These are phyloP conservation scores for Cavenderia fasciculata DNA, from an alignment of 78 protist genomes.

Conservation along the genomic window DNA sequence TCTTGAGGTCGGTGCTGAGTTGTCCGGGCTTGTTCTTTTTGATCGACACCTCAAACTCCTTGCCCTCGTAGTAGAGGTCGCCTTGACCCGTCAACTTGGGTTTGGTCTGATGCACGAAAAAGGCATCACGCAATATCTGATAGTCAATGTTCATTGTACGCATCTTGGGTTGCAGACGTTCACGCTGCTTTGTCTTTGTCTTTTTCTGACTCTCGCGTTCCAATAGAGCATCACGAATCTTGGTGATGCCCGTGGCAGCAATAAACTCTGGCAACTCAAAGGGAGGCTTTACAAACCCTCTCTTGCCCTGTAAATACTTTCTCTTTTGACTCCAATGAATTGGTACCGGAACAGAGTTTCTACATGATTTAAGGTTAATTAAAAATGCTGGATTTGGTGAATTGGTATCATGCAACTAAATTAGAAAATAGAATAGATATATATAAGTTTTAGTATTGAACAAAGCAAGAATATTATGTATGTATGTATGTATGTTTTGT, in stretches of 20 bases:
- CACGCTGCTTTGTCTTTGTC: conserved; percentile 87
- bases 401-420: conserved; percentile 91
- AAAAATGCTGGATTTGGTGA: conserved; percentile 95
- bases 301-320: conserved; percentile 95
- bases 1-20: conserved; percentile 77
- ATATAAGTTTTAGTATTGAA: background rate
- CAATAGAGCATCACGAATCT: conserved; percentile 88
- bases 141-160: conserved; percentile 95
- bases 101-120: conserved; percentile 95
- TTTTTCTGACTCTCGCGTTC: conserved; percentile 79
- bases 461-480: background rate
- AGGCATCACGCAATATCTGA: conserved; percentile 97
- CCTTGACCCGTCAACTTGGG: conserved; percentile 82
- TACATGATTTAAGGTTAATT: conserved; percentile 89
- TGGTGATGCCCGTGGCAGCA: conserved; percentile 96
- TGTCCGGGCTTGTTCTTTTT: conserved; percentile 88
- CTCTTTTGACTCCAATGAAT: conserved; percentile 98
- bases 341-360: conserved; percentile 98
- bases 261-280: conserved; percentile 97
- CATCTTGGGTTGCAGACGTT: conserved; percentile 86
- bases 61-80: conserved; percentile 93
- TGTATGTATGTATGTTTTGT: background rate
- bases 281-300: conserved; percentile 94
- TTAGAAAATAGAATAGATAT: background rate
- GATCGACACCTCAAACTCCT: conserved; percentile 88